phyloP scores from a whole-genome alignment of 768 basidiomycete species.

The Termitomyces sp. region DNA sequence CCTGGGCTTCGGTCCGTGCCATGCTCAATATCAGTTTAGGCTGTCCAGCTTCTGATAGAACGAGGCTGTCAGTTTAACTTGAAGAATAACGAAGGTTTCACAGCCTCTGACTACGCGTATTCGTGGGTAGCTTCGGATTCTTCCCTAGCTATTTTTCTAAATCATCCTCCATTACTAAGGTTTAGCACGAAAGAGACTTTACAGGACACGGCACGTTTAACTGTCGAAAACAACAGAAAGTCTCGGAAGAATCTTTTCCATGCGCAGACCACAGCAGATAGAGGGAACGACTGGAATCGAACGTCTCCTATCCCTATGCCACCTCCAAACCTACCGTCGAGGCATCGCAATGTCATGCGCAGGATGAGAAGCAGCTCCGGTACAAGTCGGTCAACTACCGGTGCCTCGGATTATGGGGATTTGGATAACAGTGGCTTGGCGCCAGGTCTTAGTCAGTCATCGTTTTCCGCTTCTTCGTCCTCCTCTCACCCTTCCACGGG shows the following conservation, averaged over 20 bases:
- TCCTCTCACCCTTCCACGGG: constrained; percentile 48
- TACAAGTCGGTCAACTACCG: constrained; percentile 64
- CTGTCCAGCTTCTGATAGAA: constrained; percentile 84
- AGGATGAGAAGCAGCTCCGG: constrained; percentile 80
- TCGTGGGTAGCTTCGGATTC: constrained; percentile 43
- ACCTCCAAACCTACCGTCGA: constrained; percentile 33
- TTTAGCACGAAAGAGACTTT: constrained; percentile 71
- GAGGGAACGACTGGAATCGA: constrained; percentile 57
- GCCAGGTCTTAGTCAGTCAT: constrained; percentile 42
- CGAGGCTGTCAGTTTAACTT: constrained; percentile 80
- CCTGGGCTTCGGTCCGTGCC: neutral
- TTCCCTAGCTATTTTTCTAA: neutral
- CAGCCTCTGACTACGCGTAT: constrained; percentile 90
- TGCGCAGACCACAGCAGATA: constrained; percentile 58
- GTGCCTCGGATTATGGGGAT: constrained; percentile 72
- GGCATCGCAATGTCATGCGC: constrained; percentile 35
- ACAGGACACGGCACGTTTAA: constrained; percentile 73
- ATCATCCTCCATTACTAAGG: constrained; percentile 28
- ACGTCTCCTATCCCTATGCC: constrained; percentile 34
- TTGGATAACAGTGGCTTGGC: constrained; percentile 38
- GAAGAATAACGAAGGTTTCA: constrained; percentile 88
- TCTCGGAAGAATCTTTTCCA: constrained; percentile 57
- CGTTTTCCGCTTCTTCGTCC: constrained; percentile 56
- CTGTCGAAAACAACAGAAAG: constrained; percentile 77
- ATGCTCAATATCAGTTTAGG: constrained; percentile 30